Percentiles rank a stretch among this genome's conserved stretches.
Evolutionary conservation across 2,329 filamentous ascomycete genomes (phyloP).

Genomic region (Colletotrichum sp.): DNA sequence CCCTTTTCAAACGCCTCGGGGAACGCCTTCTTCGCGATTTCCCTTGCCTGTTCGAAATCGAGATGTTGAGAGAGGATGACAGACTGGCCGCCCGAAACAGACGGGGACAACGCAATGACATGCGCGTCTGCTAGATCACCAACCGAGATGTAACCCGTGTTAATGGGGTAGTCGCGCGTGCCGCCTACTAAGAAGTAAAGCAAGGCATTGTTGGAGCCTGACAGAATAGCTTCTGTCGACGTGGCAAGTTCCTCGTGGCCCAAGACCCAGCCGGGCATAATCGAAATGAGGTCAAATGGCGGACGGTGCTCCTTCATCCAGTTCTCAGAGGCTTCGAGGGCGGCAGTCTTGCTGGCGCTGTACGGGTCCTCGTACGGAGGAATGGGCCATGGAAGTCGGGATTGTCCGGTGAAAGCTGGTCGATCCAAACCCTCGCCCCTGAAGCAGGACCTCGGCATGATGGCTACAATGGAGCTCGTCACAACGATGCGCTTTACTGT

Average conservation of each 20-base stretch:
- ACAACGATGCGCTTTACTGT: conserved; percentile 45
- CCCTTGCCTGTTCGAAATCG: not conserved
- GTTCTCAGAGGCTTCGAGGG: conserved; percentile 34
- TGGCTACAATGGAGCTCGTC: conserved; percentile 39
- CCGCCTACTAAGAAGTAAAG: conserved; percentile 36
- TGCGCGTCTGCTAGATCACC: conserved; percentile 42
- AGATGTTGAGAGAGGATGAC: not conserved
- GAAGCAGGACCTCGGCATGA: not conserved
- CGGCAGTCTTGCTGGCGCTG: conserved; percentile 36
- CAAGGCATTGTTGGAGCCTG: conserved; percentile 34
- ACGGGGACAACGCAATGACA: conserved; percentile 35
- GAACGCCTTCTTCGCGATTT: not conserved
- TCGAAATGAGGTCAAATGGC: conserved; percentile 37
- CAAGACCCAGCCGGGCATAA: conserved; percentile 38
- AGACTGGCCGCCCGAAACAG: conserved; percentile 29
- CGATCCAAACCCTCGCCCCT: not conserved
- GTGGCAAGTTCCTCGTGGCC: conserved; percentile 38
- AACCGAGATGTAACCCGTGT: conserved; percentile 35
- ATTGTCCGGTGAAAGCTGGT: not conserved
- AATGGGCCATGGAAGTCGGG: not conserved
- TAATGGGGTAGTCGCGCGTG: conserved; percentile 20
- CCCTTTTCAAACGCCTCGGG: not conserved
- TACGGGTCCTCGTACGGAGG: conserved; percentile 37
- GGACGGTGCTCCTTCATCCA: conserved; percentile 36
- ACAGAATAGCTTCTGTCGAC: conserved; percentile 25